Conservation (phyloP, 2,329 filamentous ascomycete genomes). For the Graphium sp. region DNA sequence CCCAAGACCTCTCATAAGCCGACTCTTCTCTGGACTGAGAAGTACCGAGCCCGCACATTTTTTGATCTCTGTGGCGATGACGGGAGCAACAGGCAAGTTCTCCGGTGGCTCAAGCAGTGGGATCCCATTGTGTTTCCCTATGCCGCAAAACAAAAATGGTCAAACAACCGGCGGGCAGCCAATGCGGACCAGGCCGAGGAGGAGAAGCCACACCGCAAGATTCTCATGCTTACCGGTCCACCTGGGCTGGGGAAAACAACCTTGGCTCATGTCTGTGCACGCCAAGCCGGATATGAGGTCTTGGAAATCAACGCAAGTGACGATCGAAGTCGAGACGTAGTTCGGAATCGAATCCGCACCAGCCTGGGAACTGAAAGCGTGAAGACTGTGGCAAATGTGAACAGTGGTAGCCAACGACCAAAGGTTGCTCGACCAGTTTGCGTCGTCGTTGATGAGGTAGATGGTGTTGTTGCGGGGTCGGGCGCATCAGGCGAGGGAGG, state of each 20-base stretch:
- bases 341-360: slow-evolving; percentile 79
- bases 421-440: slow-evolving; percentile 78
- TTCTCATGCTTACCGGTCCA: slow-evolving; percentile 77
- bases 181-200: slow-evolving; percentile 41
- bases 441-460: slow-evolving; percentile 90
- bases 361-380: slow-evolving; percentile 91
- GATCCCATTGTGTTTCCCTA: slow-evolving; percentile 84
- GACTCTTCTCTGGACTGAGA: slow-evolving; percentile 85
- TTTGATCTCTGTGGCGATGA: slow-evolving; percentile 92
- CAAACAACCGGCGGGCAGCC: slow-evolving; percentile 1
- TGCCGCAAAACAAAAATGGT: slow-evolving; percentile 39
- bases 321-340: slow-evolving; percentile 76
- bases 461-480: slow-evolving; percentile 75
- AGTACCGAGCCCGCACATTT: slow-evolving; percentile 84
- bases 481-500: slow-evolving; percentile 72
- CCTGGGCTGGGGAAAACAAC: slow-evolving; percentile 94
- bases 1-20: slow-evolving; percentile 24
- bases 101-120: slow-evolving; percentile 91
- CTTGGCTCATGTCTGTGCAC: slow-evolving; percentile 85
- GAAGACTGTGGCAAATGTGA: slow-evolving; percentile 52
- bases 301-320: slow-evolving; percentile 97
- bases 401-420: slow-evolving; percentile 24
- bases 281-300: slow-evolving; percentile 88
- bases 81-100: slow-evolving; percentile 73
- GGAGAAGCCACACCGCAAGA: slow-evolving; percentile 69